Evolutionary conservation across 225 moss, liverwort and hornwort genomes (phyloP), one percentile per base, ranked within the genome.

Genomic region (Rhytidiadelphus loreus): DNA sequence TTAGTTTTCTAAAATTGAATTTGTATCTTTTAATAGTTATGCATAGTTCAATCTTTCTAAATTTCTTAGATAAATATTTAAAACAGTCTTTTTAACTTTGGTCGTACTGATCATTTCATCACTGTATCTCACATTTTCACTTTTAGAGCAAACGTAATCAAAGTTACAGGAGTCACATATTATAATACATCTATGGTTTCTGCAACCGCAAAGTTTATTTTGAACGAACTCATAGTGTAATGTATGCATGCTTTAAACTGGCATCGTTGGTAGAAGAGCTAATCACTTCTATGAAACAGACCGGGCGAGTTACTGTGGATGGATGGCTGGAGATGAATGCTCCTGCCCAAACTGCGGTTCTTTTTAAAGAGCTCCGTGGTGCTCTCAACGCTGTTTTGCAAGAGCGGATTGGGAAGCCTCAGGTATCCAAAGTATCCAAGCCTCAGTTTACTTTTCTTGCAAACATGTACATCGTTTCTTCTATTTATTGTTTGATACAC

Each of bases 311-410:
- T 58, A 96, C 94, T 64, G 98, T 99, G 53, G 98, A 99, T 91
- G 92, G 93, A 86, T 99, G 98, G 98, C 92, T 99, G 87, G 96
- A 99, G 91, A 99, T 99, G 98, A 97, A 96, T 87, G 96, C 96
- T 53, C 97, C 98, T 87, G 97, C 98, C 43, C 98, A 99, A 92
- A 99, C 97, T 46, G 98, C 96, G 58, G 98, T 99, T 70, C 88
- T 97, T 43, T 97, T 96, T 33, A 99, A 99, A 84, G 96, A 99
- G 83, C 92, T 99, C 50, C 97, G 98, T 77, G 89, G 91, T 86
- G 96, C 98, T 81, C 95, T 99, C 7, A 95, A 93, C 48, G 90
- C 90, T 35, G 94, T 99, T 82, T 93, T 99, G 65, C 95, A 96
- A 87, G 97, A 97, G 88, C 94, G 94, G 76, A 99, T 99, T 61